Evolutionary conservation across 164 flowering plant genomes (phyloP).

Genomic region (Chloranthus sessilifolius): DNA sequence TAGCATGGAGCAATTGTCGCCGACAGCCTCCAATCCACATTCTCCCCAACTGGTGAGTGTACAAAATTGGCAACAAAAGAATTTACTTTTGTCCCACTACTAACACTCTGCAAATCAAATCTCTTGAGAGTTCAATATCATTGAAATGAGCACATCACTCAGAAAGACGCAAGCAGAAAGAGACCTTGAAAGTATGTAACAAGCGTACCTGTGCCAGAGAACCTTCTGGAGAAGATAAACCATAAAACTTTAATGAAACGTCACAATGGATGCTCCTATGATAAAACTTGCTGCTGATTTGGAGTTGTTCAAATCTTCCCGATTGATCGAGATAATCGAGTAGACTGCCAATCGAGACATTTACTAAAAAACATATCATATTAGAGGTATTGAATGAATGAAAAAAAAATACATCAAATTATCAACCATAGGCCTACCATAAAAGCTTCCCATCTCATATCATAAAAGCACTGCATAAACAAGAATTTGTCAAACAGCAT

Average conservation of each 20-base stretch:
- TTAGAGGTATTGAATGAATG: too few relatives aligned
- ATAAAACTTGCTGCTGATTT: constrained; percentile 69
- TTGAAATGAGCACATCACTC: neutral
- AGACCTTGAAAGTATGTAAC: constrained; percentile 1
- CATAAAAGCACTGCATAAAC: too few relatives aligned
- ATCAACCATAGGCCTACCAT: too few relatives aligned
- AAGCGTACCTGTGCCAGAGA: constrained; percentile 85
- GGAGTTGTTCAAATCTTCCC: constrained; percentile 91
- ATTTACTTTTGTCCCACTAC: constrained; percentile 77
- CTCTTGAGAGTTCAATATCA: neutral
- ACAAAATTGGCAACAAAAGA: constrained; percentile 87
- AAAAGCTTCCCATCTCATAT: too few relatives aligned
- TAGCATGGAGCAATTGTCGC: constrained; percentile 97
- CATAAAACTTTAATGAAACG: constrained; percentile 72
- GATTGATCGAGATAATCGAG: constrained; percentile 70
- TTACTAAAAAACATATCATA: constrained; percentile 58
- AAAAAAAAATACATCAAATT: too few relatives aligned
- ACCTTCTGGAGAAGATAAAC: constrained; percentile 95
- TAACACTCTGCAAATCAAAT: constrained; percentile 66
- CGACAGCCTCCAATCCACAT: constrained; percentile 94
- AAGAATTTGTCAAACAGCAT: too few relatives aligned
- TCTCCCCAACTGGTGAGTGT: constrained; percentile 71
- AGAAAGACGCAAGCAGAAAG: neutral
- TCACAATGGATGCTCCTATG: constrained; percentile 73
- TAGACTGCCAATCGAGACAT: constrained; percentile 59